Percentiles rank a stretch among this genome's conserved stretches.
Evolutionary conservation across 768 basidiomycete genomes (phyloP).

Genomic region (Scleroderma bovista): DNA sequence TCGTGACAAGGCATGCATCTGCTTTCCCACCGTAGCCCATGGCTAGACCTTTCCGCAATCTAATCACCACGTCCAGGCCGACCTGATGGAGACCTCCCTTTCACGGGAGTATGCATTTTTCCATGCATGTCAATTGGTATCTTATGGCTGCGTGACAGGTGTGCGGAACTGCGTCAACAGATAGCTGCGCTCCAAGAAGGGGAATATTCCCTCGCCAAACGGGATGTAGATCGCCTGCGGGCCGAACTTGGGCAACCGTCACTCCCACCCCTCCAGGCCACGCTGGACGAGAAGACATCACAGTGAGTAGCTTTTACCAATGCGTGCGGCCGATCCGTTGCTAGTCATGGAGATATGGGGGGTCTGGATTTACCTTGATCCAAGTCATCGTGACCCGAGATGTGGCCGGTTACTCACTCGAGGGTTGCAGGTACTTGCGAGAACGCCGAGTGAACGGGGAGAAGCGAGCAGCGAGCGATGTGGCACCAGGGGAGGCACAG

Average conservation of each 20-base stretch:
- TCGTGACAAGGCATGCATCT: constrained; percentile 54
- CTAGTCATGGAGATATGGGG: no score
- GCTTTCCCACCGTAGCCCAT: neutral
- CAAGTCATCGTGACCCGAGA: no score
- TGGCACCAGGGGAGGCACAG: constrained; percentile 27
- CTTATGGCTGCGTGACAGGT: constrained; percentile 36
- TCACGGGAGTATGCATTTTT: constrained; percentile 54
- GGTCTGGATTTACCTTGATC: neutral
- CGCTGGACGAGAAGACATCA: constrained; percentile 62
- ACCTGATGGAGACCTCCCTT: constrained; percentile 61
- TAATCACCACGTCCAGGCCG: constrained; percentile 39
- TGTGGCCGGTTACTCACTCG: neutral
- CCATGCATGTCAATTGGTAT: constrained; percentile 8
- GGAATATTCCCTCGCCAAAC: constrained; percentile 69
- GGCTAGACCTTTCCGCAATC: constrained; percentile 3
- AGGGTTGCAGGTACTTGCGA: constrained; percentile 50
- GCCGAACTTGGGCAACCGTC: constrained; percentile 73
- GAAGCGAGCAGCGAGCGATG: constrained; percentile 24
- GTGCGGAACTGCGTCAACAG: constrained; percentile 58
- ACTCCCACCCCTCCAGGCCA: constrained; percentile 64
- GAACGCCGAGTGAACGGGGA: constrained; percentile 55
- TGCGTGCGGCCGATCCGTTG: constrained; percentile 1
- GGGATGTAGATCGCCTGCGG: constrained; percentile 71
- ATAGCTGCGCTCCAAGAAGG: constrained; percentile 66
- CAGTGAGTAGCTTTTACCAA: constrained; percentile 36